Percentiles rank a stretch among this genome's conserved stretches.
These are phyloP conservation scores for Candida insectorum DNA, from an alignment of 805 yeast genomes.

Conservation along the genomic window DNA sequence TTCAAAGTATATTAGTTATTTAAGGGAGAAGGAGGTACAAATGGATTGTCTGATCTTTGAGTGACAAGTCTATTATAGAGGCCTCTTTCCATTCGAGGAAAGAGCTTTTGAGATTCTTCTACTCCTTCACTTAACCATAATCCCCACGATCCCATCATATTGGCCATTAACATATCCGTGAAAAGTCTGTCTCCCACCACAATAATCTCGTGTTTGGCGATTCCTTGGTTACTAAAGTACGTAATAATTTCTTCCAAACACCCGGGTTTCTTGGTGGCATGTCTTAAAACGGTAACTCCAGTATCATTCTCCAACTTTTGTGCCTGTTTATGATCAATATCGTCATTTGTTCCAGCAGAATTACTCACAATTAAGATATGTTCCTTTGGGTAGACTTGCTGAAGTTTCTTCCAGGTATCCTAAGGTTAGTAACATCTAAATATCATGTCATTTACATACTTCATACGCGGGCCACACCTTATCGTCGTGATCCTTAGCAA, in stretches of 20 bases:
- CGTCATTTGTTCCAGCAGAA: constrained; percentile 89
- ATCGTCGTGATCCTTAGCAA: constrained; percentile 79
- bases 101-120: constrained; percentile 43
- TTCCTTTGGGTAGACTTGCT: constrained; percentile 57
- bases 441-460: constrained; percentile 3
- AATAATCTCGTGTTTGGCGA: constrained; percentile 54
- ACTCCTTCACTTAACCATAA: constrained; percentile 86
- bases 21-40: constrained; percentile 16
- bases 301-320: constrained; percentile 54
- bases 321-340: constrained; percentile 59
- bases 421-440: constrained; percentile 13
- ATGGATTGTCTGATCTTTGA: constrained; percentile 14
- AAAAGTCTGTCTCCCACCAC: constrained; percentile 88
- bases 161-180: constrained; percentile 93
- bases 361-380: constrained; percentile 78
- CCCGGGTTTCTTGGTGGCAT: constrained; percentile 78
- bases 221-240: constrained; percentile 51
- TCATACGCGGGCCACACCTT: constrained; percentile 69
- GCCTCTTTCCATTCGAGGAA: constrained; percentile 53
- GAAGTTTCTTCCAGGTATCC: constrained; percentile 52
- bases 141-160: constrained; percentile 83
- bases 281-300: constrained; percentile 69
- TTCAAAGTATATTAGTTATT: background rate
- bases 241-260: constrained; percentile 66
- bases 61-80: constrained; percentile 22